Base-by-base conservation (phyloP, 768 basidiomycete species). In the Suillus tomentosus region DNA sequence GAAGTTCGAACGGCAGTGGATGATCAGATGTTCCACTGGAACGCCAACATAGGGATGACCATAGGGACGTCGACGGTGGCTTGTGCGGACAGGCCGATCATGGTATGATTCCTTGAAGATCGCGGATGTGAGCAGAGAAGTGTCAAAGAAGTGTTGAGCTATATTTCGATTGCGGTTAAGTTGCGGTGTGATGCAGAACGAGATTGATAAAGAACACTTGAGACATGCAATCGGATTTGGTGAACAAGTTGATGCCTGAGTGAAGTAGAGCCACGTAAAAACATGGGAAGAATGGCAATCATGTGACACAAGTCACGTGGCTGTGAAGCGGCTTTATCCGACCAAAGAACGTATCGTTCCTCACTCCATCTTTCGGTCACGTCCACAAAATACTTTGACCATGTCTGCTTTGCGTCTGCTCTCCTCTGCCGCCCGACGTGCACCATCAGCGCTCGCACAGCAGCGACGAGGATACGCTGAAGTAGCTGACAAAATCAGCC, bases 401-500 rank as follows among this genome's bases (percentile, higher is more conserved):
- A 93, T 93, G 91, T 87, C 90, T 79, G 85, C 87, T 61, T 81
- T 93, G 70, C 89, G 91, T 77, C 82, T 92, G 67, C 77, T 89
- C 67, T 80, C 87, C 68, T 80, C 87, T 75, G 84, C 82, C 70
- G 82, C 85, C 69, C 85, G 88, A 74, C 87, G 85, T 65, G 83
- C 79, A 68, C 84, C 87, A 22, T 78, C 81, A 40, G 72, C 79
- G 15, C 76, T 88, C 64, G 73, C 80, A 51, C 69, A 86, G 40
- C 85, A 84, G 65, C 82, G 87, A 68, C 88, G 96, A 75, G 92
- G 94, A 48, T 99, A 99, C 77, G 96, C 96, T 59, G 96, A 96
- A 76, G 91, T 84, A 58, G 84, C 85, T 54, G 93, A 94, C 79
- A 96, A 94, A 81, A 88, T 99, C 68, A 92, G 90, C 71, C 89